phyloP scores from a whole-genome alignment of 2,329 filamentous ascomycete species.

The Bipolaris zeicola region DNA sequence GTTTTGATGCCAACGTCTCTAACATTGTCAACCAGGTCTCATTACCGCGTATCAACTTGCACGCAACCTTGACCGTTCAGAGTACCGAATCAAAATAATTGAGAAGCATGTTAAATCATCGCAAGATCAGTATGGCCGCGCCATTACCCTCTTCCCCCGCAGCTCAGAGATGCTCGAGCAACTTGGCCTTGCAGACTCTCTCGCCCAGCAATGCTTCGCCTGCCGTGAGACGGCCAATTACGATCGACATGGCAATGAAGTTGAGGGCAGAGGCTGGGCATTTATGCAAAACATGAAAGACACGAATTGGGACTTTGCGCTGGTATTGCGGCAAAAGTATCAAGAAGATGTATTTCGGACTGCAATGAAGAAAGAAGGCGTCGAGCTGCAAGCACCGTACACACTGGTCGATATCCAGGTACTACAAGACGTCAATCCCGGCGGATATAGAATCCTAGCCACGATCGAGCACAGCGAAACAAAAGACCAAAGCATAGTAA shows the following conservation, averaged over 20 bases:
- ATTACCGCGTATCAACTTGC: conserved; percentile 56
- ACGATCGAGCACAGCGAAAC: conserved; percentile 39
- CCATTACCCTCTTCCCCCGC: conserved; percentile 60
- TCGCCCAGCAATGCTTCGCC: conserved; percentile 60
- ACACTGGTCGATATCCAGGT: conserved; percentile 49
- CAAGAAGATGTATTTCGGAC: conserved; percentile 60
- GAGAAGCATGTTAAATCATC: conserved; percentile 57
- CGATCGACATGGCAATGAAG: conserved; percentile 53
- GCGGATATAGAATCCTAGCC: conserved; percentile 34
- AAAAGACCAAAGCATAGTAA: conserved; percentile 34
- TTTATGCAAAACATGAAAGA: conserved; percentile 62
- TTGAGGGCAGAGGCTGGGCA: conserved; percentile 55
- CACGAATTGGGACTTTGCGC: conserved; percentile 58
- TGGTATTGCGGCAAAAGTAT: conserved; percentile 63
- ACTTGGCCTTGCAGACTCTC: conserved; percentile 55
- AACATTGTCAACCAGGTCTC: conserved; percentile 6
- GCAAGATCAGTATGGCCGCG: conserved; percentile 60
- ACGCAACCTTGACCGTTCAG: conserved; percentile 49
- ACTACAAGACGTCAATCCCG: conserved; percentile 38
- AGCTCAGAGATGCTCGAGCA: conserved; percentile 60
- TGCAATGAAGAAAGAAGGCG: conserved; percentile 47
- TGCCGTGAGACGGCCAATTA: conserved; percentile 58
- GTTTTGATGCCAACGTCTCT: neutral
- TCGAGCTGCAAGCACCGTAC: conserved; percentile 44
- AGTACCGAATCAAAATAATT: conserved; percentile 53